Conservation (phyloP, 768 basidiomycete genomes). For the Ramaria rubella region DNA sequence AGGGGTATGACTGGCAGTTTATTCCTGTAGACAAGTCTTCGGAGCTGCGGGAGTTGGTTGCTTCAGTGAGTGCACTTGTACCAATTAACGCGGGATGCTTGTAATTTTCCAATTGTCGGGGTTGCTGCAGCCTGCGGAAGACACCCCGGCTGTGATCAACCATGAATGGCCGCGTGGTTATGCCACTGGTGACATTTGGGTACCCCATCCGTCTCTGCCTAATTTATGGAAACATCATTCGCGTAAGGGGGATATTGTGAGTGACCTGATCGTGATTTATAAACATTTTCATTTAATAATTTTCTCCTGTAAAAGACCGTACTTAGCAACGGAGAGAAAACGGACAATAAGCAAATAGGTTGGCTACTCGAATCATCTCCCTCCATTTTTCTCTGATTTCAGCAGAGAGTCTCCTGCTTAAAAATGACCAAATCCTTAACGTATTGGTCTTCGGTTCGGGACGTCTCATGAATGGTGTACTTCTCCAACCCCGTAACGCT, state of each 20-base stretch:
- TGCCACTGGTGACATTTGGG: not conserved
- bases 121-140: constrained; percentile 15
- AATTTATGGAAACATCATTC: not conserved
- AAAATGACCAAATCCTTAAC: constrained; percentile 16
- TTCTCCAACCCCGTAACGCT: constrained; percentile 13
- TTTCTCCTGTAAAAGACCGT: no score
- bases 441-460: constrained; percentile 23
- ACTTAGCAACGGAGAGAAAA: constrained; percentile 26
- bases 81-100: not conserved
- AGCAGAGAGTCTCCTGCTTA: constrained; percentile 19
- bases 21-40: constrained; percentile 3
- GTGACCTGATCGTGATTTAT: not conserved
- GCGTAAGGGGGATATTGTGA: not conserved
- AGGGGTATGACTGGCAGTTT: constrained; percentile 5
- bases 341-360: constrained; percentile 25
- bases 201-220: not conserved
- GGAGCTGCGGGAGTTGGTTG: constrained; percentile 14
- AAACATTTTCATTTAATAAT: not conserved
- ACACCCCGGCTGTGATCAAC: constrained; percentile 11
- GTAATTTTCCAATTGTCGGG: constrained; percentile 13
- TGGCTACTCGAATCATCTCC: not conserved
- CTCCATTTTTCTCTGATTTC: not conserved
- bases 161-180: not conserved
- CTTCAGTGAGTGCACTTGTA: constrained; percentile 14
- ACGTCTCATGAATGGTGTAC: constrained; percentile 20